Conservation (phyloP, 2,329 filamentous ascomycete species). For the Chalaropsis thielavioides region DNA sequence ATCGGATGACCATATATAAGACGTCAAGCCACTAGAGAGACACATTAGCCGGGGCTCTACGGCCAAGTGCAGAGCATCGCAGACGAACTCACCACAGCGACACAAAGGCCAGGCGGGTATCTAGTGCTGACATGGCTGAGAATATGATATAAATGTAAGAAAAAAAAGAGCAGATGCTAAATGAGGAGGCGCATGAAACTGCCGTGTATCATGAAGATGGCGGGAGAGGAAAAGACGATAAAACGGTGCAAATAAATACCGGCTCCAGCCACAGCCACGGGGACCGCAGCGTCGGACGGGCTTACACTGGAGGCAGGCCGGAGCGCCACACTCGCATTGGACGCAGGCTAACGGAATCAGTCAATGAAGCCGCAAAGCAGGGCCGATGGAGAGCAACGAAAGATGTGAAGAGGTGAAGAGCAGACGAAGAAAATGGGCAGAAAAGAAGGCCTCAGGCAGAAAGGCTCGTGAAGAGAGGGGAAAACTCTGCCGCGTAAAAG, state of each 20-base stretch:
- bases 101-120: conserved; percentile 13
- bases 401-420: neutral
- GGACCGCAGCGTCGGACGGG: neutral
- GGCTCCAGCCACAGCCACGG: neutral
- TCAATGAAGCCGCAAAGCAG: neutral
- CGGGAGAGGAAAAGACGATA: neutral
- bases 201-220: neutral
- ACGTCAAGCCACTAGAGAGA: conserved; percentile 6
- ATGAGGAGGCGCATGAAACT: neutral
- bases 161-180: neutral
- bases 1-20: conserved; percentile 13
- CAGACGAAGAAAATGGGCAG: neutral
- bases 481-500: neutral
- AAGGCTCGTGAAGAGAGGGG: neutral
- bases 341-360: no score
- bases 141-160: neutral
- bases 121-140: conserved; percentile 7
- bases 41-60: neutral
- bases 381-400: neutral
- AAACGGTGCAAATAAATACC: neutral
- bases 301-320: neutral
- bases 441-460: neutral
- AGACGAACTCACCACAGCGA: conserved; percentile 10
- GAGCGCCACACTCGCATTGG: neutral
- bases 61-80: no score